phyloP scores from a whole-genome alignment of 768 basidiomycete species.

The Termitomyces sp. region DNA sequence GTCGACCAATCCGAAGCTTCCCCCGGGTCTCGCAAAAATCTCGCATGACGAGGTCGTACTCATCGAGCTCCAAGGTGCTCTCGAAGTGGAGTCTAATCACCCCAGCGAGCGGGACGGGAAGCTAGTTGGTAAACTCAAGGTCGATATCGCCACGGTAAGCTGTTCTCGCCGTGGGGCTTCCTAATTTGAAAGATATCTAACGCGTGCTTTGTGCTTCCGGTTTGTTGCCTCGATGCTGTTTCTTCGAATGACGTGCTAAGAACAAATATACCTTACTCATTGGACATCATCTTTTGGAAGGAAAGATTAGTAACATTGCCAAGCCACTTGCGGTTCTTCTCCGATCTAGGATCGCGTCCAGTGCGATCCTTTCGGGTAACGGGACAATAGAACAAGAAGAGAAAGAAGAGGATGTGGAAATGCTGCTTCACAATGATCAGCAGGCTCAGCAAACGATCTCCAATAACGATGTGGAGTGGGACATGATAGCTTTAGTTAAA shows the following conservation, averaged over 20 bases:
- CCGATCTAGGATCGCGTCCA: slow-evolving; percentile 24
- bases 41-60: slow-evolving; percentile 78
- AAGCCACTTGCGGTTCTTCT: slow-evolving; percentile 81
- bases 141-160: slow-evolving; percentile 55
- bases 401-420: slow-evolving; percentile 14
- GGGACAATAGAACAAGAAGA: slow-evolving; percentile 11
- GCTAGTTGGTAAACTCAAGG: slow-evolving; percentile 69
- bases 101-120: slow-evolving; percentile 55
- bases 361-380: slow-evolving; percentile 10
- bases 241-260: slow-evolving; percentile 26
- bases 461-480: slow-evolving; percentile 35
- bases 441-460: slow-evolving; percentile 10
- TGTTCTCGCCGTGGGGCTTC: not conserved
- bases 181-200: not conserved
- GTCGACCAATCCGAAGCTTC: slow-evolving; percentile 39
- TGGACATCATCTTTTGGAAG: slow-evolving; percentile 89
- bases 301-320: slow-evolving; percentile 66
- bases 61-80: slow-evolving; percentile 81
- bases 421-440: slow-evolving; percentile 15
- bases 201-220: not conserved
- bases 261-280: slow-evolving; percentile 75
- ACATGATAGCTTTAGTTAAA: slow-evolving; percentile 66
- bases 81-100: slow-evolving; percentile 58
- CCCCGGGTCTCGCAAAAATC: slow-evolving; percentile 60
- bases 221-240: not conserved